Evolutionary conservation across 306 rosid genomes (phyloP).

Genomic region (Sophora flavescens): DNA sequence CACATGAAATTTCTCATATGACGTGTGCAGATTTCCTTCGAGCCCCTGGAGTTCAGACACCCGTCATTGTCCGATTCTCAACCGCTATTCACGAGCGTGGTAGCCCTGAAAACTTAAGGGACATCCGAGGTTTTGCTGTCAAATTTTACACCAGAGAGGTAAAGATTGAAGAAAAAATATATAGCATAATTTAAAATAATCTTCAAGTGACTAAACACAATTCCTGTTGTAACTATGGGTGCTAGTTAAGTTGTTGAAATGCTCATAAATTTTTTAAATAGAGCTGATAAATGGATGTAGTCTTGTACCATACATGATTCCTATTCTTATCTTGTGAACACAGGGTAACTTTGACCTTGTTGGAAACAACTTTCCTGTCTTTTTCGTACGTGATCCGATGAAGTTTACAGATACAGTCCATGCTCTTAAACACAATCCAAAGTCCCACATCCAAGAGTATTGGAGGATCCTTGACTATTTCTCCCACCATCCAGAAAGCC

Average conservation of each 20-base stretch:
- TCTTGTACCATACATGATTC: conserved; percentile 54
- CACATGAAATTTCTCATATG: conserved; percentile 86
- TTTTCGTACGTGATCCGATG: conserved; percentile 85
- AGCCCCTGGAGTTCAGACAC: conserved; percentile 96
- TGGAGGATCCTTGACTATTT: conserved; percentile 94
- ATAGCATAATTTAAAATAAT: neutral
- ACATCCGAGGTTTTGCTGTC: conserved; percentile 89
- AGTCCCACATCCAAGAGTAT: conserved; percentile 90
- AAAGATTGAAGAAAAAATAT: conserved; percentile 21
- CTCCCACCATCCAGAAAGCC: conserved; percentile 94
- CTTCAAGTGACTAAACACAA: neutral
- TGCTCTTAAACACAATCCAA: conserved; percentile 92
- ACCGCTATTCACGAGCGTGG: conserved; percentile 98
- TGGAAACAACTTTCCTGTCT: conserved; percentile 93
- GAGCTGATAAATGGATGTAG: neutral
- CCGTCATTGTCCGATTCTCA: conserved; percentile 93
- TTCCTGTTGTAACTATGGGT: neutral
- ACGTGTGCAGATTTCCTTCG: conserved; percentile 96
- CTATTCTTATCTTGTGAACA: conserved; percentile 51
- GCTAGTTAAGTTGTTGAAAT: conserved; percentile 15
- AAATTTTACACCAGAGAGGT: conserved; percentile 95
- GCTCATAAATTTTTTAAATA: conserved; percentile 4
- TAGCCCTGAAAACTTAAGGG: conserved; percentile 94
- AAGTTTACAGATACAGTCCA: conserved; percentile 95
- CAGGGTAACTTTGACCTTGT: conserved; percentile 98